These are phyloP conservation scores for Thielaviopsis populi DNA, from an alignment of 2,329 filamentous ascomycete species.

Conservation along the genomic window DNA sequence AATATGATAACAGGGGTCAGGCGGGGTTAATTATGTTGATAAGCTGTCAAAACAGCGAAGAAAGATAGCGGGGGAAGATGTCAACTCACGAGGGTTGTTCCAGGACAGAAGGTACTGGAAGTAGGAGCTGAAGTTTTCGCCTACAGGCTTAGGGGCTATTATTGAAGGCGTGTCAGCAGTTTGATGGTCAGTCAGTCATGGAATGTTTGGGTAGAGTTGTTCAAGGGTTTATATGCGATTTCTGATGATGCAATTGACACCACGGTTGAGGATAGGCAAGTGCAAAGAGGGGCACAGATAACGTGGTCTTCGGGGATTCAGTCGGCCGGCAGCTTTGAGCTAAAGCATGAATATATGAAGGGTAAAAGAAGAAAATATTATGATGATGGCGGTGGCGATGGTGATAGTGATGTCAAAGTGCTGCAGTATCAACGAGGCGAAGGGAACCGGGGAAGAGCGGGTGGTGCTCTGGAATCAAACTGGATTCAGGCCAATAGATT, in stretches of 20 bases:
- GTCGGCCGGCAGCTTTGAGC: background rate
- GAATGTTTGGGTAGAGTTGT: background rate
- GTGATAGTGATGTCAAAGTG: background rate
- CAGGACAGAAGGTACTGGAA: constrained; percentile 55
- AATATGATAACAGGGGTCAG: constrained; percentile 13
- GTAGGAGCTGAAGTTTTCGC: constrained; percentile 57
- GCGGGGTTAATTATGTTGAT: constrained; percentile 1
- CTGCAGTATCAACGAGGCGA: background rate
- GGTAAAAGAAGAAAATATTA: background rate
- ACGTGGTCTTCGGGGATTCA: constrained; percentile 4
- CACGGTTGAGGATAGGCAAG: background rate
- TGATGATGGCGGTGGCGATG: background rate
- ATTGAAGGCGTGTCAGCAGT: background rate
- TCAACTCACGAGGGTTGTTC: constrained; percentile 47
- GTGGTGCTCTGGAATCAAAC: background rate
- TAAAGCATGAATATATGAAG: background rate
- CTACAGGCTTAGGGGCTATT: constrained; percentile 17
- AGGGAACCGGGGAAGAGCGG: background rate
- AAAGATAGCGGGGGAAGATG: background rate
- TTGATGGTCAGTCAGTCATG: background rate
- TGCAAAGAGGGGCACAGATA: constrained; percentile 11
- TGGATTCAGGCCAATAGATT: background rate
- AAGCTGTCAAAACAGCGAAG: background rate
- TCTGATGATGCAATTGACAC: background rate
- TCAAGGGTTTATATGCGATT: background rate